Conservation (phyloP, 2,329 filamentous ascomycete genomes). For the Claviceps paspali region DNA sequence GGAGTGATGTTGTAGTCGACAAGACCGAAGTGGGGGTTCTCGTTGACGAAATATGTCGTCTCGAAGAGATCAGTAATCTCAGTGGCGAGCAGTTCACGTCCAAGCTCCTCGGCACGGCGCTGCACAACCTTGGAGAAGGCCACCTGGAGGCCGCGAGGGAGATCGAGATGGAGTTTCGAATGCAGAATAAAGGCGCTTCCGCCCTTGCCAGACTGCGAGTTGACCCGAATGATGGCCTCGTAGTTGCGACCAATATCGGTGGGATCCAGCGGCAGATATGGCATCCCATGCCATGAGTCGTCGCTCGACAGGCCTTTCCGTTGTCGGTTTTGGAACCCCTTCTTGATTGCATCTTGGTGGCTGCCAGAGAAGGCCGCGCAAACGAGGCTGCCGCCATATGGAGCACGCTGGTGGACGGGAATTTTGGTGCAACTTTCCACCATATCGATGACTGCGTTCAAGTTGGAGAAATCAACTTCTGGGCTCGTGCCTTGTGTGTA, state of each 20-base stretch:
- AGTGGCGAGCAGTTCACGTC: constrained; percentile 65
- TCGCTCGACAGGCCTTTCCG: constrained; percentile 41
- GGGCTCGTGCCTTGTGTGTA: constrained; percentile 87
- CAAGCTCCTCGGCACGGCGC: constrained; percentile 59
- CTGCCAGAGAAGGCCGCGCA: constrained; percentile 82
- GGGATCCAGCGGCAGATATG: constrained; percentile 86
- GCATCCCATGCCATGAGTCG: constrained; percentile 58
- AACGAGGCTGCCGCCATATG: not conserved
- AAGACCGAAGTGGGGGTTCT: constrained; percentile 71
- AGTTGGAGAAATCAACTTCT: constrained; percentile 80
- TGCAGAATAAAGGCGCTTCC: constrained; percentile 91
- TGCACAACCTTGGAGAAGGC: constrained; percentile 85
- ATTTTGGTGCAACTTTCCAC: constrained; percentile 88
- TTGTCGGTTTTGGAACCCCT: constrained; percentile 64
- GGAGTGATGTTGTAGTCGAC: constrained; percentile 84
- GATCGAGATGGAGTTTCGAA: constrained; percentile 74
- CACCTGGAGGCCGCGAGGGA: constrained; percentile 82
- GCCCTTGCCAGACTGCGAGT: constrained; percentile 90
- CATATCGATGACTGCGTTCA: constrained; percentile 70
- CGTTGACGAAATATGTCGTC: constrained; percentile 68
- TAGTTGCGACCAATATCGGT: constrained; percentile 92
- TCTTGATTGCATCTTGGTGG: constrained; percentile 94
- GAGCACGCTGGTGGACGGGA: not conserved
- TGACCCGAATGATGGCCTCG: constrained; percentile 94
- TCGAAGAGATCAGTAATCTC: constrained; percentile 88